phyloP scores from a whole-genome alignment of 306 rosid species.

The Cucurbita pepo region DNA sequence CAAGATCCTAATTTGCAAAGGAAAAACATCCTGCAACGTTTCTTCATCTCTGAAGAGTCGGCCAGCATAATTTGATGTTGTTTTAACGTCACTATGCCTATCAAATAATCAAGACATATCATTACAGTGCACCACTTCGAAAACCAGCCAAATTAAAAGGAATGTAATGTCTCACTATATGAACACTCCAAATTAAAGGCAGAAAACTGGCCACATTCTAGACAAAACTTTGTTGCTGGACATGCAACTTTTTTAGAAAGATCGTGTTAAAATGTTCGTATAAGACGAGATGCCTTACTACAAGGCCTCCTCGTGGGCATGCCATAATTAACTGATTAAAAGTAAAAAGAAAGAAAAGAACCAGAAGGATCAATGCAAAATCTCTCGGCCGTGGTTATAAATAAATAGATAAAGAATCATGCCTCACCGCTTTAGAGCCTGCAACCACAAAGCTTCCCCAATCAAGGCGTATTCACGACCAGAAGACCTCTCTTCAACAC shows the following conservation, averaged over 20 bases:
- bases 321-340: neutral
- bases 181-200: neutral
- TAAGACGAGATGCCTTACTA: neutral
- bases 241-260: neutral
- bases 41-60: slow-evolving; percentile 25
- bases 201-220: neutral
- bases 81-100: slow-evolving; percentile 43
- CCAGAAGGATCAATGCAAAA: neutral
- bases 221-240: neutral
- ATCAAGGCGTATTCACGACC: slow-evolving; percentile 58
- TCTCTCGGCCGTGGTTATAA: too few species aligned
- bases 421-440: slow-evolving; percentile 48
- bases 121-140: neutral
- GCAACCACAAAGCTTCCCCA: slow-evolving; percentile 58
- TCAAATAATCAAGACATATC: slow-evolving; percentile 17
- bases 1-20: slow-evolving; percentile 56
- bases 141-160: neutral
- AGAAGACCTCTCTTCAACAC: slow-evolving; percentile 30
- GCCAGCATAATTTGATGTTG: slow-evolving; percentile 28
- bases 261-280: neutral
- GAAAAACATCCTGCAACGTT: slow-evolving; percentile 33
- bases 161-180: neutral
- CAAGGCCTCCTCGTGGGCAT: neutral
- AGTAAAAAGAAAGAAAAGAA: neutral
- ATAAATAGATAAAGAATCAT: neutral